These are phyloP conservation scores for Nephelium lappaceum DNA, from an alignment of 345 rosid genomes.

Conservation along the genomic window DNA sequence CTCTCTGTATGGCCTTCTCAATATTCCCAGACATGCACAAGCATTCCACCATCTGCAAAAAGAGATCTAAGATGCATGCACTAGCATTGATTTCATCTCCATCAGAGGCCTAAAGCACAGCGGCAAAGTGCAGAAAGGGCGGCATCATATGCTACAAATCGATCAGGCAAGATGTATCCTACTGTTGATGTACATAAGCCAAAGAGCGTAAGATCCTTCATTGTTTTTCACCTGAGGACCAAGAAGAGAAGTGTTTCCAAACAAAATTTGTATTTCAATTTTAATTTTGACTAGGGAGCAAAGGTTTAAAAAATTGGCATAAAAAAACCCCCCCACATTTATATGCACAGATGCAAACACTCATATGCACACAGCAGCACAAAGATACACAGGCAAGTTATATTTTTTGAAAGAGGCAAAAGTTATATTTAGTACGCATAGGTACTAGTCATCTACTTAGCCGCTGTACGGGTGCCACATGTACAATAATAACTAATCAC, in stretches of 20 bases:
- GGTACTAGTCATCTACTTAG: background rate
- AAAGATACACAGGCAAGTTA: slow-evolving; percentile 7
- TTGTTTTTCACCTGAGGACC: slow-evolving; percentile 71
- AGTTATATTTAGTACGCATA: background rate
- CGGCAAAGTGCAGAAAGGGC: slow-evolving; percentile 68
- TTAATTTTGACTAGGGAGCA: slow-evolving; percentile 9
- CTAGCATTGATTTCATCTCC: slow-evolving; percentile 52
- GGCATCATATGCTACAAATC: slow-evolving; percentile 65
- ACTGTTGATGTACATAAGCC: slow-evolving; percentile 93
- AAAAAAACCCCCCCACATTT: background rate
- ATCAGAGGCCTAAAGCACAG: slow-evolving; percentile 42
- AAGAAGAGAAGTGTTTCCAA: slow-evolving; percentile 41
- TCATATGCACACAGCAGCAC: background rate
- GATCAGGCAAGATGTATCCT: slow-evolving; percentile 66
- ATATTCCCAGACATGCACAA: slow-evolving; percentile 75
- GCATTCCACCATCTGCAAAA: slow-evolving; percentile 86
- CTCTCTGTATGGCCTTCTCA: slow-evolving; percentile 60
- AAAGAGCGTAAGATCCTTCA: slow-evolving; percentile 71
- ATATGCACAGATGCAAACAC: background rate
- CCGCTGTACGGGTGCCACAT: background rate
- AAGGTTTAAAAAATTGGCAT: slow-evolving; percentile 7
- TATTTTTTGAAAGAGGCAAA: too few relatives aligned
- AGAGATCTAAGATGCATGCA: slow-evolving; percentile 83
- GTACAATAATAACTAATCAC: background rate
- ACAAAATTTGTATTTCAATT: slow-evolving; percentile 30